Evolutionary conservation across 2,329 filamentous ascomycete species (phyloP), one percentile per base, ranked within the genome.

Genomic region (Colletotrichum karsti): DNA sequence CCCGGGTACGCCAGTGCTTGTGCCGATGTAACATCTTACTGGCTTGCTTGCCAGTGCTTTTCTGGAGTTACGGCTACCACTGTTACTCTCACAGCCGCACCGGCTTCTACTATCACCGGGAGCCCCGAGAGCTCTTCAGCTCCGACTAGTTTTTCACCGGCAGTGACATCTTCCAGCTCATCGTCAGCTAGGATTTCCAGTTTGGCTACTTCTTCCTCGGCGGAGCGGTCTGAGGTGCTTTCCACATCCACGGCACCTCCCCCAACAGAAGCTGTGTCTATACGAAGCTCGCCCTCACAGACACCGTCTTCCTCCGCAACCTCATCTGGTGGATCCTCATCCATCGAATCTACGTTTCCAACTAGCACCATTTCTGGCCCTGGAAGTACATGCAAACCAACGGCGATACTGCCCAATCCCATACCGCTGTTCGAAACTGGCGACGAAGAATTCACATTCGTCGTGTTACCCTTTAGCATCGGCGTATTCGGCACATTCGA

Each of bases 41-140:
- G 70, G 69, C 62, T 51, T n/a, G 71, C 70, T 7, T 73, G 71
- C 41, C 69, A 71, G 64, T 73, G 71, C 55, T 73, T 71, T 58
- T 48, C 42, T 2, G 71, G 69, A 5, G 59, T 71, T 39, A 26
- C 13, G 10, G 48, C 71, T 10, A 71, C 71, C 13, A 67, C 62
- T 18, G 50, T 69, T 12, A 71, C 71, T 26, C 50, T 67, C 35
- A 65, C 58, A 18, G 70, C 68, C 9, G 30, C 68, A 1, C 59
- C 70, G 5, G n/a, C n/a, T n/a, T n/a, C 64, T 64, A 6, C 55
- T 55, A 15, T 69, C 7, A 54, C 56, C 15, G 42, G 30, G 22
- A 4, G 7, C 15, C 26, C 6, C 18, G 13, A 18, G 5, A 46
- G 22, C 54, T 57, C 53, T 28, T 56, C 53, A 26, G 22, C 13